Evolutionary conservation across 106 monocot species (phyloP), one percentile per base, ranked within the genome.

Genomic region (Acorus gramineus): DNA sequence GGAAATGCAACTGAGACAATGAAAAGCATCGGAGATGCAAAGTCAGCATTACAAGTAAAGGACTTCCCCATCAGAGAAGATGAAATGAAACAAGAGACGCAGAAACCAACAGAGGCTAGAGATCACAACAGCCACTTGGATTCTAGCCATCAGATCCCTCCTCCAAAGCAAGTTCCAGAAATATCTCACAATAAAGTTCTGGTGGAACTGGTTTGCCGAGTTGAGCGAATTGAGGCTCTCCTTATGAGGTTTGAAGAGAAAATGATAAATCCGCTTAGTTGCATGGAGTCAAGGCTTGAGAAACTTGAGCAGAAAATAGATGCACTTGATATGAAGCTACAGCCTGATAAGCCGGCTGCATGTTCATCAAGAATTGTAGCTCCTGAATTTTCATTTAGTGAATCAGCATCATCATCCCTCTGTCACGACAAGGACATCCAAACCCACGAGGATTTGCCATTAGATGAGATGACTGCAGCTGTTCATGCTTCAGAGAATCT

Each of bases 211-310:
- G 60, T 91, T 55, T 78, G 66, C 11, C 85, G 85, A 65, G 74
- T 96, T 13, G 87, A 65, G 64, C 77, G 69, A 67, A 77, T 91
- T 55, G 96, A 96, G 81, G 62, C 14, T 49, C 81, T 74, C 64
- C 81, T 82, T 76, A 70, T 56, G 10, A 87, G 68, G 49, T 85
- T 91, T 60, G 86, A 96, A 67, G 87, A 85, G 44, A 85, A 78
- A 43, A 78, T 90, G 73, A 52, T 81, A 66, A 85, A 82, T 42
- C 96, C 91, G 7, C 68, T 96, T 12, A 50, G 57, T 68, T 73
- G 73, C 69, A 96, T 96, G 51, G 90, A 91, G 42, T 50, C 56
- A 56, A 96, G 87, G 67, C 87, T 96, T 58, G 70, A 73, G 56
- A 61, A 59, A 46, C 44, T 91, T 63, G 96, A 96, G 66, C 58